A percentile compares a stretch with the other conserved stretches of the same genome.
These are phyloP conservation scores for Moesziomyces aphidis DNA, from an alignment of 1,284 basidiomycete species.

Conservation along the genomic window DNA sequence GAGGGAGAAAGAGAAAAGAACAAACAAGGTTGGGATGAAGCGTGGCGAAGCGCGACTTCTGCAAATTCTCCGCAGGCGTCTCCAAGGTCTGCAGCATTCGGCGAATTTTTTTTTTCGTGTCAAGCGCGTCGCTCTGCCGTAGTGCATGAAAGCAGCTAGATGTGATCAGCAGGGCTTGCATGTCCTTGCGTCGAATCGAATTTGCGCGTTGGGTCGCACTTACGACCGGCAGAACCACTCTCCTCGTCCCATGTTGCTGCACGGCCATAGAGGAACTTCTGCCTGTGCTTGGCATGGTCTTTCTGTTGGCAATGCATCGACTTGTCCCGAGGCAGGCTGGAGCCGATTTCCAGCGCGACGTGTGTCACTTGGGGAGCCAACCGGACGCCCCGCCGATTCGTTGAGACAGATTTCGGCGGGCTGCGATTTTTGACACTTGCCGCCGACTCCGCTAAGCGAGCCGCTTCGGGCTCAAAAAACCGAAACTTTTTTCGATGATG, in stretches of 20 bases:
- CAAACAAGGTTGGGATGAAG: background rate
- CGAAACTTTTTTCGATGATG: slow-evolving; percentile 2
- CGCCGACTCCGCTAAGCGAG: slow-evolving; percentile 13
- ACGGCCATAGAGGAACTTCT: no score
- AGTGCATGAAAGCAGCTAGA: background rate
- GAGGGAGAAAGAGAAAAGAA: background rate
- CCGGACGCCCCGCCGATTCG: slow-evolving; percentile 19
- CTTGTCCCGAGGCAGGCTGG: no score
- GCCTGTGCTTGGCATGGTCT: no score
- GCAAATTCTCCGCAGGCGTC: background rate
- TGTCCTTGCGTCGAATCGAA: slow-evolving; percentile 2
- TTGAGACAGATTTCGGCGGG: background rate
- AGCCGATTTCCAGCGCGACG: no score
- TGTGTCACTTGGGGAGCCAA: slow-evolving; percentile 1
- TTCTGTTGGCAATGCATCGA: no score
- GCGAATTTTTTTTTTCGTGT: background rate
- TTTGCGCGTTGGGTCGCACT: background rate
- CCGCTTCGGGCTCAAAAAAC: slow-evolving; percentile 1
- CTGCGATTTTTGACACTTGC: slow-evolving; percentile 11
- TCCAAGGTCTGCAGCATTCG: background rate
- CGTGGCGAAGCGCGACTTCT: background rate
- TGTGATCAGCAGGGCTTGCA: slow-evolving; percentile 8
- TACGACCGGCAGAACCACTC: no score
- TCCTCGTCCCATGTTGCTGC: no score
- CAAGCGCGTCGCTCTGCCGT: no score